Evolutionary conservation across 2,329 filamentous ascomycete genomes (phyloP).

Genomic region (Monilinia polystroma): DNA sequence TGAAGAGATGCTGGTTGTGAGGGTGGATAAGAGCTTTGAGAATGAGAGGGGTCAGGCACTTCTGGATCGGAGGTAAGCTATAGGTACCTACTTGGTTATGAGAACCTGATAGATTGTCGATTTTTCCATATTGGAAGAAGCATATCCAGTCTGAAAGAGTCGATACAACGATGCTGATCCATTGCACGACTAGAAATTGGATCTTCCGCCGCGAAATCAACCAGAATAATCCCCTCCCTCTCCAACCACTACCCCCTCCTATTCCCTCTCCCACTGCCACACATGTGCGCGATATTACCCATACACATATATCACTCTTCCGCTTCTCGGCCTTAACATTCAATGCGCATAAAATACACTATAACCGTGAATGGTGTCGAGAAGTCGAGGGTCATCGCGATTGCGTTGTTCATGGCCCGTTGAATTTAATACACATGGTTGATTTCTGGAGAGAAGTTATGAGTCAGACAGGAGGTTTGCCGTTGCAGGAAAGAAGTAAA

Average conservation of each 20-base stretch:
- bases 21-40: conserved; percentile 60
- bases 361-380: conserved; percentile 57
- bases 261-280: conserved; percentile 26
- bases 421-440: conserved; percentile 72
- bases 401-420: conserved; percentile 75
- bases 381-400: conserved; percentile 59
- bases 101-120: neutral
- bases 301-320: conserved; percentile 53
- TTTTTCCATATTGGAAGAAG: neutral
- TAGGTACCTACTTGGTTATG: neutral
- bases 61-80: conserved; percentile 51
- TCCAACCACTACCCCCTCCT: conserved; percentile 28
- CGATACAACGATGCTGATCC: neutral
- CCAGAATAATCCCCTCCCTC: conserved; percentile 27
- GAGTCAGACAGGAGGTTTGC: conserved; percentile 5
- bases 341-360: conserved; percentile 84
- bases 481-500: conserved; percentile 21
- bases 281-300: conserved; percentile 39
- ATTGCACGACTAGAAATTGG: conserved; percentile 34
- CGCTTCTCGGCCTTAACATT: conserved; percentile 82
- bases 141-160: too few species aligned
- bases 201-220: conserved; percentile 37
- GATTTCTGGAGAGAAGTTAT: conserved; percentile 60
- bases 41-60: conserved; percentile 52
- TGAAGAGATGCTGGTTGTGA: conserved; percentile 63